Base-by-base conservation (phyloP, 768 basidiomycete species). In the Tubosaeta sp. region DNA sequence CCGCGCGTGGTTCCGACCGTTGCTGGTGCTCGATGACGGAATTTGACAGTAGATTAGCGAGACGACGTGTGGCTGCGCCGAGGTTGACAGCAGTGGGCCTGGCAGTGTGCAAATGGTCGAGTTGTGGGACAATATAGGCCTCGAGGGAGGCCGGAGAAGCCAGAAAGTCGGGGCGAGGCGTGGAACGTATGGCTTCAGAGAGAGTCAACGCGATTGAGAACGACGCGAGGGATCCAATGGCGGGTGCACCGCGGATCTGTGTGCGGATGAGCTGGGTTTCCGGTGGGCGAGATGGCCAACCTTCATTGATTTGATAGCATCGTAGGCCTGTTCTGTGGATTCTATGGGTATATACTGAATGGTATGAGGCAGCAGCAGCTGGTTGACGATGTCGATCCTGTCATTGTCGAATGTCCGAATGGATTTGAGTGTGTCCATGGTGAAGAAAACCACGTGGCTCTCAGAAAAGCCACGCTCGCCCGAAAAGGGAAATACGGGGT, bases 71-170 rank as follows among this genome's bases (percentile, higher is more conserved):
- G 7, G 92, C 93, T 40, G 86, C 87, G 11, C 90, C 84, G 19
- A 98, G 86, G 71, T 98, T 98, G 59, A 98, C 94, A 6, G 94
- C 94, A 0, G 94, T 98, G 14, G 95, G 94, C n/a, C 94, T 81
- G 2, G 94, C 87, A 2, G 85, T 90, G 66, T 80, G 84, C 12
- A 98, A 79, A 67, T 81, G 86, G 35, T 83, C 78, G 41, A 94
- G 76, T 38, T 82, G 75, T 0, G 77, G 74, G 35, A 73, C 62
- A 55, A 94, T 66, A 66, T 89, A 73, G 0, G 67, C 66, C 45
- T 75, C 70, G 27, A 96, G 73, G 2, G 73, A 66, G 3, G 70
- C 66, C 0, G 79, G 68, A 0, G 85, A 81, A 3, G 73, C 60
- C 18, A 90, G 70, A 62, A 78, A 87, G 6, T 75, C 75, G 0